Evolutionary conservation across 306 rosid species (phyloP), one percentile per base, ranked within the genome.

Genomic region (Vachellia pachyceras): DNA sequence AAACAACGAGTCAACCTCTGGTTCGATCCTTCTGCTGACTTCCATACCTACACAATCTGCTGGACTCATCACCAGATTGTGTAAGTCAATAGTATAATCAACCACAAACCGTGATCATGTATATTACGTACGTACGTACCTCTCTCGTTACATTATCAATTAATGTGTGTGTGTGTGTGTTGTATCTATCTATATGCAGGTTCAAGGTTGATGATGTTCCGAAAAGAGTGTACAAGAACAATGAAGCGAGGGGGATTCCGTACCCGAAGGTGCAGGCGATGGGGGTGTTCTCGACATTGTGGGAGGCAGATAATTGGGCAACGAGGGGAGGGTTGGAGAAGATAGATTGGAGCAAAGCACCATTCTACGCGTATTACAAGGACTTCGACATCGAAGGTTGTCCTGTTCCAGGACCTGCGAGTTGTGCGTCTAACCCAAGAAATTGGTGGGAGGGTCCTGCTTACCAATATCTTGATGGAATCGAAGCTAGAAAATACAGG

Each of bases 291-390:
- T 92, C 98, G 0, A 92, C 98, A 7, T 22, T 95, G 42, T 95
- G 98, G 98, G 98, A 92, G 81, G 98, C 97, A 11, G 97, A 92
- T 76, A 82, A 95, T 20, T 95, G 98, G 98, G 98, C 98, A 9
- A 95, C 98, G 3, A 91, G 98, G 78, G 98, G 98, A 9, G 98
- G 98, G 4, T 80, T 95, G n/a, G 98, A 95, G 88, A 95, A 95
- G 90, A 95, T 95, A 13, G 78, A 95, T 79, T 95, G 98, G 98
- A 90, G 88, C 77, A 91, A 89, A 81, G 95, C 98, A 49, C 98
- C 98, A 0, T 95, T 95, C 87, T 76, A 58, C 15, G 88, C 98
- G 39, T 90, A 92, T 37, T 95, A 92, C 88, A 95, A 83, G 69
- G 98, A 95, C 75, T 91, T 95, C 52, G 97, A 95, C 79, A 92